Base-by-base conservation (phyloP, 805 yeast species). In the Danielia reshetovae region DNA sequence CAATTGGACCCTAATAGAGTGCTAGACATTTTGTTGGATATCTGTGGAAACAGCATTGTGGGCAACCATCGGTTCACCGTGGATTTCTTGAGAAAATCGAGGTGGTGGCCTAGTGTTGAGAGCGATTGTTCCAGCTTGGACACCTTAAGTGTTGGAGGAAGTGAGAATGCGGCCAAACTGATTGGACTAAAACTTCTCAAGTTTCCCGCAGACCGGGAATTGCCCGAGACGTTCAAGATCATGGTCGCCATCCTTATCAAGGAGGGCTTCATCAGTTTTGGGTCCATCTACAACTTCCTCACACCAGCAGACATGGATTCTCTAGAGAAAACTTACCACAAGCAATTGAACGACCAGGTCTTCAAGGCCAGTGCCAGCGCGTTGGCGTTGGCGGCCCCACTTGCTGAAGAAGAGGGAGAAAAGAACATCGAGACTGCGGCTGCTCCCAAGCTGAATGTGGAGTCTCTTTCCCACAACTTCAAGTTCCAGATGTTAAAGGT, bases 381-480 rank as follows among this genome's bases (percentile, higher is more conserved):
- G 0, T 61, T 89, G 31, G 93, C 97, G 0, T 55, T 88, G 46
- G 96, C 96, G 5, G 93, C 93, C 7, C 95, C 96, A 0, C 64
- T 89, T 24, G 67, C 71, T 3, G 79, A 76, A 24, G 90, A 82
- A 23, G 85, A 76, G 13, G 83, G 75, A 16, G 77, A 69, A 6
- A 10, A 13, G 6, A 18, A 18, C 6, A 4, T 32, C 15, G 26
- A 24, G 3, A 11, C 8, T 2, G 13, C 21, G 6, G 15, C 17
- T n/a, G 14, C 19, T 4, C n/a, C 45, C 7, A 38, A 40, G 17
- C 28, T 24, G 11, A 16, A 24, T 10, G 29, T 37, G 11, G 27
- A 30, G 3, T 35, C 44, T 14, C 41, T 55, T 18, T 42, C 40
- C 12, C 37, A 27, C 16, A 60, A 62, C 45, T 35, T 40, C 39